Base-by-base conservation (phyloP, 2,329 filamentous ascomycete genomes). In the Cercospora sp. region DNA sequence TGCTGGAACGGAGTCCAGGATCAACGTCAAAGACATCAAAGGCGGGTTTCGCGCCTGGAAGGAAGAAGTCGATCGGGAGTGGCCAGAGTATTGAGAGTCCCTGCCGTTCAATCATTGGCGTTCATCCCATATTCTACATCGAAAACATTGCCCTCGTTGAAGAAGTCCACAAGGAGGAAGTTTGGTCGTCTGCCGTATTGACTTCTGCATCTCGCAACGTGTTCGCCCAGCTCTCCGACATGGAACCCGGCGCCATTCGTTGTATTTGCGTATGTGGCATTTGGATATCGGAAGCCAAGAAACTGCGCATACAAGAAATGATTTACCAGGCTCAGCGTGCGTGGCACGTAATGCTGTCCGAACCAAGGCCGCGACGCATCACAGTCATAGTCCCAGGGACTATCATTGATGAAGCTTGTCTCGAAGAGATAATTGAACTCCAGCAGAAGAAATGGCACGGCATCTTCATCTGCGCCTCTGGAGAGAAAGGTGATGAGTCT, bases 11-110 rank as follows among this genome's bases (percentile, higher is more conserved):
- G 79, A 63, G 21, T 18, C 82, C 57, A 83, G 88, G 10, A 84
- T 89, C 13, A 87, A 85, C 71, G 86, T 94, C 55, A 87, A 87
- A 10, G 91, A 95, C 77, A 88, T 95, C 28, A 82, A 82, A 63
- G 91, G 91, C 0, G 92, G 92, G 0, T 85, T 94, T 75, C 84
- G 80, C 71, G 89, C 91, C 5, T 95, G 92, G 92, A 90, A 88
- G 76, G 80, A 85, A 3, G 82, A 87, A 30, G 86, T 94, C 1
- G 91, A 94, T 74, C 71, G 69, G 1, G 79, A 79, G 1, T 88
- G 87, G 78, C 86, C 86, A 1, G 84, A 87, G 32, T 88, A 88
- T 73, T 88, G 77, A 81, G 34, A 3, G 49, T n/a, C 53, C n/a
- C 9, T 2, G 28, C 5, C 3, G n/a, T 18, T 71, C 68, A 71